Base-by-base conservation (phyloP, 2,329 filamentous ascomycete species). In the Ophidiomyces ophidiicola region DNA sequence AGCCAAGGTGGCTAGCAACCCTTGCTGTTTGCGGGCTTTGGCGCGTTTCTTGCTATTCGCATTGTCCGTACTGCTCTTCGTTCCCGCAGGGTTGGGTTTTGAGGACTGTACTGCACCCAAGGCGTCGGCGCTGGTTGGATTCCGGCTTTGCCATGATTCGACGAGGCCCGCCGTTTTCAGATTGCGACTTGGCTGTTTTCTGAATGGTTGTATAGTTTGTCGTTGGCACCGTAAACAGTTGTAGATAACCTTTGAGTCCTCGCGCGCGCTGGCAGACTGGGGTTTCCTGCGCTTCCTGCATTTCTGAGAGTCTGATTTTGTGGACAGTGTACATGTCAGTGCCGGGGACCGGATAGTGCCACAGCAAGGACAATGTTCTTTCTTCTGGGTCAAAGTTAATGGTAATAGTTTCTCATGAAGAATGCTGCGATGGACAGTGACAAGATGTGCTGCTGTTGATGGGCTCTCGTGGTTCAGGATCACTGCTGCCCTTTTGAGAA, bases 21-120 rank as follows among this genome's bases (percentile, higher is more conserved):
- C 69, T 19, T 67, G 67, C 39, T 67, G 61, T 46, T 72, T 75
- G 18, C 71, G 58, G 40, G 67, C 59, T 49, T 71, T 74, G 17
- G 69, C 68, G 48, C 71, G 59, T 48, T 71, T 71, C 53, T 72
- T 73, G 57, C 69, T 73, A 55, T 52, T 71, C 10, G 62, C 56
- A 30, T 68, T 63, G 2, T 60, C 57, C 5, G 47, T 49, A 12
- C 48, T 43, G n/a, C 43, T 30, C 28, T 50, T 26, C 40, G 23
- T 19, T 37, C 30, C 30, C 42, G 11, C 11, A 10, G 18, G 5
- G 42, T 6, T 18, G 5, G 17, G 10, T 14, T 10, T 11, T 33
- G 37, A 25, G 5, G 23, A n/a, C 24, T 24, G 29, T 37, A 23
- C 44, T 26, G 28, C n/a, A n/a, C n/a, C n/a, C n/a, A n/a, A n/a